These are phyloP conservation scores for Xylariaceae sp. DNA, from an alignment of 2,329 filamentous ascomycete species.

Conservation along the genomic window DNA sequence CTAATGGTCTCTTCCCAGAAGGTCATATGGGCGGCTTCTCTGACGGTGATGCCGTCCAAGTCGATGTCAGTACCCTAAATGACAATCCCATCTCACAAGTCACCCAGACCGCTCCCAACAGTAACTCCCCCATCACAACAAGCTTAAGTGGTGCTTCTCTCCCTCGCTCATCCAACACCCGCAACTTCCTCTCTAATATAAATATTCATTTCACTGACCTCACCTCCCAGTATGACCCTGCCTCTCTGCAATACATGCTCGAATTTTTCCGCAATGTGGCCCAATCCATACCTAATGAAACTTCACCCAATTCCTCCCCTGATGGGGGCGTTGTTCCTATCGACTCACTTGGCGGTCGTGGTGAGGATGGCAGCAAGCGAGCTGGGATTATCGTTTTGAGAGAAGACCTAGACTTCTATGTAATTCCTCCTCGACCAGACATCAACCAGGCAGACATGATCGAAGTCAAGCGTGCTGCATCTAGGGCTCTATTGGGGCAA, in stretches of 20 bases:
- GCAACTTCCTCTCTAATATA: conserved; percentile 47
- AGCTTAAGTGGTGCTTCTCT: conserved; percentile 25
- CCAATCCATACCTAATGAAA: conserved; percentile 86
- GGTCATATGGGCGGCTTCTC: conserved; percentile 93
- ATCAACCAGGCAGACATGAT: conserved; percentile 93
- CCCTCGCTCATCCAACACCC: conserved; percentile 38
- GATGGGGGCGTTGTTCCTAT: conserved; percentile 70
- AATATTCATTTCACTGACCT: conserved; percentile 53
- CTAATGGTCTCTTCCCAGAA: conserved; percentile 96
- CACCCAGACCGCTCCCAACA: conserved; percentile 36
- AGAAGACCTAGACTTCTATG: conserved; percentile 97
- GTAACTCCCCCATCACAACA: conserved; percentile 29
- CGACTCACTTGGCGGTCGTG: conserved; percentile 68
- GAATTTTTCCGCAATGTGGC: conserved; percentile 97
- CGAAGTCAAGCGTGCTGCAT: conserved; percentile 91
- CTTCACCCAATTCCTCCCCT: conserved; percentile 69
- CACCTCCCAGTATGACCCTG: conserved; percentile 82
- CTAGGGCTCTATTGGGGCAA: conserved; percentile 83
- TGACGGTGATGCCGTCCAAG: conserved; percentile 92
- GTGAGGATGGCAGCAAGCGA: conserved; percentile 76
- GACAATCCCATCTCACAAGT: conserved; percentile 35
- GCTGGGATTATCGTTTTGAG: conserved; percentile 96
- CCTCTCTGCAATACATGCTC: conserved; percentile 97
- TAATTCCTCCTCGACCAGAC: conserved; percentile 83
- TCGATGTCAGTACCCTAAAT: conserved; percentile 77